These are phyloP conservation scores for Vicia villosa DNA, from an alignment of 306 rosid species.

Conservation along the genomic window DNA sequence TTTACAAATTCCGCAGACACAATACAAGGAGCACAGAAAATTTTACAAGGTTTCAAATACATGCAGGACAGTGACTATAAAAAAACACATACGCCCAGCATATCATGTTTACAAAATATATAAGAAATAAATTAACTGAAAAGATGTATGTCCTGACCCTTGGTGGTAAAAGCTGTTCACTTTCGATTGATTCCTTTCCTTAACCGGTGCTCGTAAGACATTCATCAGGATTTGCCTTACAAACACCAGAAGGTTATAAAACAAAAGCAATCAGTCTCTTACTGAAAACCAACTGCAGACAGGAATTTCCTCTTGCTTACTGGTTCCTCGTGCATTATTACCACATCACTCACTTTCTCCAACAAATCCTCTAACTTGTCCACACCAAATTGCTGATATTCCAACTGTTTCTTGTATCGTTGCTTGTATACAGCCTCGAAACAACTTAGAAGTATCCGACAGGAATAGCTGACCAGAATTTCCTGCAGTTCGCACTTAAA, in stretches of 20 bases:
- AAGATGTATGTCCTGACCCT: conserved; percentile 23
- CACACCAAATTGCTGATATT: conserved; percentile 65
- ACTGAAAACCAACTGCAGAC: conserved; percentile 52
- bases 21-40: conserved; percentile 40
- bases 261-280: conserved; percentile 26
- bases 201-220: neutral
- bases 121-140: conserved; percentile 19
- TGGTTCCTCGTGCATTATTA: conserved; percentile 77
- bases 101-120: conserved; percentile 18
- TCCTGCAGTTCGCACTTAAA: conserved; percentile 87
- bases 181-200: no score
- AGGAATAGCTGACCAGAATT: conserved; percentile 94
- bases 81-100: conserved; percentile 52
- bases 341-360: conserved; percentile 75
- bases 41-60: conserved; percentile 44
- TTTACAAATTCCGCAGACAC: conserved; percentile 32
- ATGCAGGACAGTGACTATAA: conserved; percentile 59
- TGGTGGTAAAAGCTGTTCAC: neutral
- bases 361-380: conserved; percentile 73
- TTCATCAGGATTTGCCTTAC: conserved; percentile 19
- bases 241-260: conserved; percentile 37
- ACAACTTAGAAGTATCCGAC: conserved; percentile 68
- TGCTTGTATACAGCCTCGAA: conserved; percentile 79
- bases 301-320: conserved; percentile 72
- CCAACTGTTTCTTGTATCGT: conserved; percentile 78